phyloP scores from a whole-genome alignment of 106 monocot species.

The Acanthochlamys bracteata region DNA sequence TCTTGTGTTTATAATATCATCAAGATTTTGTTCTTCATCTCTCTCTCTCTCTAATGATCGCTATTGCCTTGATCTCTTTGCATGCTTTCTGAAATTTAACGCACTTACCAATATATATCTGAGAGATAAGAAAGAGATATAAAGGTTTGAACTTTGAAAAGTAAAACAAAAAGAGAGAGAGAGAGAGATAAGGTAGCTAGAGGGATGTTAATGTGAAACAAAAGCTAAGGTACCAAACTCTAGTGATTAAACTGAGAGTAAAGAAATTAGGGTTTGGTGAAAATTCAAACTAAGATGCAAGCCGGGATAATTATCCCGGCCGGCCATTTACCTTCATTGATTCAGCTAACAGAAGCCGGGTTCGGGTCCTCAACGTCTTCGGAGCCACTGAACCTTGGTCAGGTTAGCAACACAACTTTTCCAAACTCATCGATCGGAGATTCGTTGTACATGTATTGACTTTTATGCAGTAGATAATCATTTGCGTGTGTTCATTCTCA shows the following conservation, averaged over 20 bases:
- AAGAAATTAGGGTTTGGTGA: constrained; percentile 12
- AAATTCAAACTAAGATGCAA: constrained; percentile 13
- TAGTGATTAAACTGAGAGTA: background rate
- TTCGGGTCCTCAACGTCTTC: constrained; percentile 11
- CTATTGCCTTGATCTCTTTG: too few relatives aligned
- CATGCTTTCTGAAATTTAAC: too few relatives aligned
- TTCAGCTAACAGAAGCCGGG: constrained; percentile 6
- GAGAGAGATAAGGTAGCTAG: too few relatives aligned
- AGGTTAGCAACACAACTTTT: constrained; percentile 5
- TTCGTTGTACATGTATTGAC: background rate
- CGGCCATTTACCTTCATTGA: constrained; percentile 13
- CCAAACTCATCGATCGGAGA: background rate
- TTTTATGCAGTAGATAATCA: background rate
- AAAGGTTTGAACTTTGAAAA: too few relatives aligned
- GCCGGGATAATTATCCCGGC: constrained; percentile 33
- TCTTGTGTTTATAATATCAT: background rate
- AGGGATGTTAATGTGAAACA: too few relatives aligned
- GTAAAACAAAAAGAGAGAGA: too few relatives aligned
- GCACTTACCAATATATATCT: too few relatives aligned
- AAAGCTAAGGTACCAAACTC: background rate
- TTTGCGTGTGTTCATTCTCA: background rate
- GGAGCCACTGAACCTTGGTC: constrained; percentile 9
- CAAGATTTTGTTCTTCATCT: background rate
- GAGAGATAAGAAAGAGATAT: too few relatives aligned
- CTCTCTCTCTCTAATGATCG: too few relatives aligned